Evolutionary conservation across 441 rosid genomes (phyloP).

Genomic region (Erodium moschatum): DNA sequence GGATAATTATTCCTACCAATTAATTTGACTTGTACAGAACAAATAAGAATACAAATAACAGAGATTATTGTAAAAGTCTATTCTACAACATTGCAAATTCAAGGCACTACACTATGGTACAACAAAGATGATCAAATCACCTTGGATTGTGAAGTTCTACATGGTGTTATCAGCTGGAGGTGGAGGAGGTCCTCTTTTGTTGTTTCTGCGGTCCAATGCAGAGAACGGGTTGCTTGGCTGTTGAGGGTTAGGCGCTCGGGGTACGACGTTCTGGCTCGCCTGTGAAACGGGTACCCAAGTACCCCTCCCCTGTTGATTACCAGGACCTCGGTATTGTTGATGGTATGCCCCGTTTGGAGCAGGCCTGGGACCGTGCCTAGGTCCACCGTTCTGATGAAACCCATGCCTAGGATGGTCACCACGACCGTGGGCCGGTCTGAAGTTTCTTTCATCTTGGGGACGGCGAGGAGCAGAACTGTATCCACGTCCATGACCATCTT

Average conservation of each 20-base stretch:
- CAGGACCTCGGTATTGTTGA: slow-evolving; percentile 28
- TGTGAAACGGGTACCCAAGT: slow-evolving; percentile 24
- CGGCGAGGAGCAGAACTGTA: slow-evolving; percentile 12
- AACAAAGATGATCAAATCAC: no score
- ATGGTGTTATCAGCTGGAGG: neutral
- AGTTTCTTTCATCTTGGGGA: slow-evolving; percentile 24
- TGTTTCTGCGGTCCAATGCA: slow-evolving; percentile 28
- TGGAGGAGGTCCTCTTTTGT: slow-evolving; percentile 17
- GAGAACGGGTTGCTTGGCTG: slow-evolving; percentile 32
- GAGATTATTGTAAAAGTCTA: no score
- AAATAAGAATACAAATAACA: no score
- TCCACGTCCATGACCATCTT: slow-evolving; percentile 20
- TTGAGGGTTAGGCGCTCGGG: slow-evolving; percentile 35
- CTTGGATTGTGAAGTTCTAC: no score
- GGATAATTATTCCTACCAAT: no score
- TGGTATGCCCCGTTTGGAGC: slow-evolving; percentile 11
- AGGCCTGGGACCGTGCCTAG: slow-evolving; percentile 26
- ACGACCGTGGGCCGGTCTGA: slow-evolving; percentile 14
- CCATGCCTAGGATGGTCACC: no score
- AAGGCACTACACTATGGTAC: no score
- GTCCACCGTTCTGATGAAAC: slow-evolving; percentile 27
- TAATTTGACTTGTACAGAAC: no score
- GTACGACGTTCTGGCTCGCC: slow-evolving; percentile 24
- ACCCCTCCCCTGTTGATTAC: slow-evolving; percentile 31
- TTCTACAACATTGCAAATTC: no score